A percentile compares a stretch with the other conserved stretches of the same genome.
Evolutionary conservation across 2,329 filamentous ascomycete genomes (phyloP).

Genomic region (Fusarium incarnatum): DNA sequence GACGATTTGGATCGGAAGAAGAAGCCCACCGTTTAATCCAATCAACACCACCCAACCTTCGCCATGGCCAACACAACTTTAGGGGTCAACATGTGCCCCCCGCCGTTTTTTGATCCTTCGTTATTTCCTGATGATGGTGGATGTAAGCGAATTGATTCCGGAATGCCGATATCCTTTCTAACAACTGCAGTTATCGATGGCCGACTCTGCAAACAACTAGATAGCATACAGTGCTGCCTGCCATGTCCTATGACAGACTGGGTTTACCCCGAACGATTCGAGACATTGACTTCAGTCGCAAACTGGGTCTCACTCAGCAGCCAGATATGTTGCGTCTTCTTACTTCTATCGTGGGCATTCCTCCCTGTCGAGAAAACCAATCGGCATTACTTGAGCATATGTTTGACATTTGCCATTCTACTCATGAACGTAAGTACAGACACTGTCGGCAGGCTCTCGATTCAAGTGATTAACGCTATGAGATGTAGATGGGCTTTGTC

Average conservation of each 20-base stretch:
- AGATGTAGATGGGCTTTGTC: constrained; percentile 82
- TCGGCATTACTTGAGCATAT: constrained; percentile 92
- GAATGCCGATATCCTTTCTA: constrained; percentile 8
- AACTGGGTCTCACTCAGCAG: constrained; percentile 86
- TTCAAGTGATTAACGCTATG: constrained; percentile 34
- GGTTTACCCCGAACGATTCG: constrained; percentile 72
- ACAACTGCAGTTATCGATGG: constrained; percentile 65
- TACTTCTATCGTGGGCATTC: constrained; percentile 82
- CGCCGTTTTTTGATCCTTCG: constrained; percentile 75
- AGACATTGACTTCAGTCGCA: constrained; percentile 71
- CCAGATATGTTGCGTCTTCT: constrained; percentile 76
- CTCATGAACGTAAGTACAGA: constrained; percentile 78
- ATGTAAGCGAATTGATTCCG: constrained; percentile 63
- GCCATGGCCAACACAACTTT: constrained; percentile 49
- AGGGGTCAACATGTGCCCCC: constrained; percentile 67
- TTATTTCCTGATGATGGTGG: constrained; percentile 71
- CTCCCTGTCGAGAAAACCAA: constrained; percentile 90
- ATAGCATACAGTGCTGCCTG: constrained; percentile 77
- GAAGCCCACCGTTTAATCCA: constrained; percentile 7
- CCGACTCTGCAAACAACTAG: constrained; percentile 62
- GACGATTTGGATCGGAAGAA: constrained; percentile 8
- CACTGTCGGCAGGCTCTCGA: neutral
- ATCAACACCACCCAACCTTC: constrained; percentile 2
- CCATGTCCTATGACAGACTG: constrained; percentile 90
- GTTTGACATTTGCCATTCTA: constrained; percentile 78